Evolutionary conservation across 192 early-diverging fungal species (phyloP).

Genomic region (Coemansia sp.): DNA sequence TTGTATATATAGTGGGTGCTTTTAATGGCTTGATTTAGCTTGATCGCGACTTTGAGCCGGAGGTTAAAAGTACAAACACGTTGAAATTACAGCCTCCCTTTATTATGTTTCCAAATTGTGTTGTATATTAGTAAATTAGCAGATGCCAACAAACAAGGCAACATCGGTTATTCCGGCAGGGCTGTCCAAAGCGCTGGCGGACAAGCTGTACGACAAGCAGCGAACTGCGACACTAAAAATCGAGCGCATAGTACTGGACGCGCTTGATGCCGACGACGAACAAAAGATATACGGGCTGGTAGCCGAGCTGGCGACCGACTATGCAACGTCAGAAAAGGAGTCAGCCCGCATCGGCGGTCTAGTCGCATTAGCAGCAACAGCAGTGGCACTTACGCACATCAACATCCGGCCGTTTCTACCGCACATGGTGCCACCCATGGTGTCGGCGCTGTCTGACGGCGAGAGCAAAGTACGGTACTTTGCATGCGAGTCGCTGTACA

Average conservation of each 20-base stretch:
- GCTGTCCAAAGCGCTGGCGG: constrained; percentile 74
- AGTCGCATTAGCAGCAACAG: constrained; percentile 84
- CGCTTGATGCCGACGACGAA: constrained; percentile 57
- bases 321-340: constrained; percentile 81
- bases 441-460: constrained; percentile 88
- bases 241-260: constrained; percentile 78
- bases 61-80: no score
- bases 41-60: no score
- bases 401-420: constrained; percentile 65
- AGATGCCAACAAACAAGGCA: neutral
- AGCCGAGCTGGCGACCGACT: constrained; percentile 78
- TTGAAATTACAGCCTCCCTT: no score
- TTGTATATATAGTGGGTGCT: no score
- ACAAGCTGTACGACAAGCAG: constrained; percentile 93
- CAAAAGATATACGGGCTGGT: constrained; percentile 71
- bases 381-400: constrained; percentile 84
- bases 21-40: no score
- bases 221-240: constrained; percentile 89
- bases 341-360: constrained; percentile 91
- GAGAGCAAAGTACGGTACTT: constrained; percentile 96
- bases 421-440: constrained; percentile 88
- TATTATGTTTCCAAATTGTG: no score
- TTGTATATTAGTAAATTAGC: neutral
- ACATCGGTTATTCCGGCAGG: constrained; percentile 36
- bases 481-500: constrained; percentile 98